Conservation (phyloP, 345 rosid genomes). For the Lumnitzera racemosa region DNA sequence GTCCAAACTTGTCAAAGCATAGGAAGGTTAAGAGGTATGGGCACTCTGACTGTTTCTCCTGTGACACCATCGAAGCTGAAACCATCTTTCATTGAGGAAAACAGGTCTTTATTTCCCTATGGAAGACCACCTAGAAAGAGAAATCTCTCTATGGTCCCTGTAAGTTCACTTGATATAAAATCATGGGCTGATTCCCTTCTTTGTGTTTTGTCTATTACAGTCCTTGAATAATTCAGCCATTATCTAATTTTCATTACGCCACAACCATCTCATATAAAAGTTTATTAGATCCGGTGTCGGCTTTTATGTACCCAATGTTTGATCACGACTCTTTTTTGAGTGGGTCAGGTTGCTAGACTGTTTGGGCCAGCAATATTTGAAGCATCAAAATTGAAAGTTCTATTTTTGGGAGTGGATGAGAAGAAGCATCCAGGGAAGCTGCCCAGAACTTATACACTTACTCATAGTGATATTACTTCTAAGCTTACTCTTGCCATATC, state of each 20-base stretch:
- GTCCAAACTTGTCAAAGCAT: constrained; percentile 1
- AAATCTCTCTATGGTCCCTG: constrained; percentile 42
- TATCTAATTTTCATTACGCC: not conserved
- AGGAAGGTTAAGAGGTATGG: constrained; percentile 36
- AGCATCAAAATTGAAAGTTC: constrained; percentile 83
- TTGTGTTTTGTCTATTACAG: not conserved
- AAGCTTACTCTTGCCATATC: constrained; percentile 82
- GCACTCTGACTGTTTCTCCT: constrained; percentile 31
- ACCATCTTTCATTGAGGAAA: constrained; percentile 32
- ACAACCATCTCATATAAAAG: not conserved
- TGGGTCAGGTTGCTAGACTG: constrained; percentile 69
- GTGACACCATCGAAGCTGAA: constrained; percentile 37
- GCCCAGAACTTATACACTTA: constrained; percentile 90
- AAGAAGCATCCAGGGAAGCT: constrained; percentile 83
- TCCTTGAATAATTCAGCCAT: not conserved
- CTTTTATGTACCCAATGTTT: no score
- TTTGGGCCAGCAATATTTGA: constrained; percentile 97
- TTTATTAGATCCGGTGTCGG: no score
- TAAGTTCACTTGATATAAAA: constrained; percentile 15
- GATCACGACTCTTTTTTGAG: constrained; percentile 5
- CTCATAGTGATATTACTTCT: constrained; percentile 86
- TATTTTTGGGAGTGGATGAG: constrained; percentile 83
- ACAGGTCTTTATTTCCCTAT: constrained; percentile 27
- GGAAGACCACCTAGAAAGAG: constrained; percentile 37
- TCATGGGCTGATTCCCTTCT: not conserved